Evolutionary conservation across 768 basidiomycete species (phyloP), one percentile per base, ranked within the genome.

Genomic region (Auricularia cornea): DNA sequence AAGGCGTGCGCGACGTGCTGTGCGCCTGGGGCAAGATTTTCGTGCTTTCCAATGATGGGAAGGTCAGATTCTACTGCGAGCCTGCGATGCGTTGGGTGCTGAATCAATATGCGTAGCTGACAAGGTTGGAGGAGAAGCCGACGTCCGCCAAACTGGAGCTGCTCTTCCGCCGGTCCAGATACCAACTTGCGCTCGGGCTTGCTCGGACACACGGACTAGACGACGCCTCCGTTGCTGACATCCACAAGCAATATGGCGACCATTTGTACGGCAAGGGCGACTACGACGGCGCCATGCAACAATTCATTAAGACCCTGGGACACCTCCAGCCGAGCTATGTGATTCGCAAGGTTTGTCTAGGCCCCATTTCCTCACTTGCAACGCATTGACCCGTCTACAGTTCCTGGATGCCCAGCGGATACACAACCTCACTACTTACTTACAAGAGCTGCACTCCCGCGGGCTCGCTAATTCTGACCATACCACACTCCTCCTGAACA

Each of bases 361-460:
- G n/a, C n/a, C n/a, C n/a, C n/a, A n/a, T n/a, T n/a, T n/a, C n/a
- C n/a, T n/a, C n/a, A n/a, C n/a, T n/a, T n/a, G n/a, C n/a, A n/a
- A n/a, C n/a, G n/a, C n/a, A n/a, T 57, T 26, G 28, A 26, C 26
- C 28, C 28, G 6, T 61, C 14, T 3, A 38, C 64, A 98, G 95
- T 98, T 94, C 75, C 85, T 99, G 40, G 97, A 97, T 67, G 94
- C 96, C 0, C 97, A 98, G 71, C 81, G 95, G 2, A 97, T 98
- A 62, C 90, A 94, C 66, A 94, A 95, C 71, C 88, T 99, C 60
- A 94, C 92, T 32, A 91, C 91, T 1, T 99, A 98, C 73, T 82
- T 99, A 0, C 95, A 98, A 81, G 95, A 96, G 72, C 79, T 99
- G 0, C 97, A 99, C 71, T 81, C 90, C 1, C 80, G 88, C 1